phyloP scores from a whole-genome alignment of 2,329 filamentous ascomycete genomes.

The Fusarium piperis region DNA sequence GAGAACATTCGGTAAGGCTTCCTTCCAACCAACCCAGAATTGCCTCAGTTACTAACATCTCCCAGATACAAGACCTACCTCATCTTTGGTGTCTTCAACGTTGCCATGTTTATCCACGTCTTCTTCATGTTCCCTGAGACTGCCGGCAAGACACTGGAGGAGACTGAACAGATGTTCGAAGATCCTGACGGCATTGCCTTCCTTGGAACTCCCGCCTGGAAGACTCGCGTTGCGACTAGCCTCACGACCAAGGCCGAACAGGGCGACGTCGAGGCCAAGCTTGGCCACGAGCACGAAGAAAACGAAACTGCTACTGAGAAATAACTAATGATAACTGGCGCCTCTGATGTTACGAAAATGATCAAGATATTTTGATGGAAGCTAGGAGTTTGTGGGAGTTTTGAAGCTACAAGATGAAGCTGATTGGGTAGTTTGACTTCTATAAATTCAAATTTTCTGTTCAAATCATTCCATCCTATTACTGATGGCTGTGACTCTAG shows the following conservation, averaged over 20 bases:
- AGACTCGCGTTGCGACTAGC: constrained; percentile 23
- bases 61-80: constrained; percentile 31
- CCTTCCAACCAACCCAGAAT: background rate
- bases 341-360: background rate
- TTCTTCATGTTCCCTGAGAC: constrained; percentile 61
- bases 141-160: constrained; percentile 63
- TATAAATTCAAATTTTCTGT: background rate
- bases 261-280: constrained; percentile 35
- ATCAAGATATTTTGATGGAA: background rate
- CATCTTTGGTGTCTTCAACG: constrained; percentile 35
- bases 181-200: constrained; percentile 31
- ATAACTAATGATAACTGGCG: background rate
- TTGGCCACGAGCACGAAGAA: constrained; percentile 15
- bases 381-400: background rate
- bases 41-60: background rate
- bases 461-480: no score
- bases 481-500: no score
- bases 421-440: background rate
- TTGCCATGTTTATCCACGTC: constrained; percentile 34
- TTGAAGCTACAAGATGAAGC: background rate
- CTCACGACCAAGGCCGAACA: constrained; percentile 20
- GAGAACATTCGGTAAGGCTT: constrained; percentile 35
- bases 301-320: background rate
- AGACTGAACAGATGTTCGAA: constrained; percentile 62
- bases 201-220: constrained; percentile 36